Percentiles rank a stretch among this genome's conserved stretches.
These are phyloP conservation scores for Tarenaya hassleriana DNA, from an alignment of 345 rosid genomes.

Conservation along the genomic window DNA sequence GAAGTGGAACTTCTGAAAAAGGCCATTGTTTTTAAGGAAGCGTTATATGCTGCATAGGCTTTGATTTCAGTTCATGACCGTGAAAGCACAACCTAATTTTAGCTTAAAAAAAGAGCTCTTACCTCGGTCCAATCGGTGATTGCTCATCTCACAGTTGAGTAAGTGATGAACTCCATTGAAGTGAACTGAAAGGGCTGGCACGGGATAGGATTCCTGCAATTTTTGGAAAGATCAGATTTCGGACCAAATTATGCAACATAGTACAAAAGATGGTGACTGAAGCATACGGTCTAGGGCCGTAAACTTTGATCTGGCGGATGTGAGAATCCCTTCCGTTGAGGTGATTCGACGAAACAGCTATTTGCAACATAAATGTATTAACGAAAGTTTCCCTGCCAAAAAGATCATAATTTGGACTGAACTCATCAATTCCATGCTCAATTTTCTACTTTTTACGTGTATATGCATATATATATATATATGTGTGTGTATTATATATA, in stretches of 20 bases:
- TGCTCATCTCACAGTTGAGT: slow-evolving; percentile 61
- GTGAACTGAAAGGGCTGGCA: slow-evolving; percentile 84
- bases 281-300: slow-evolving; percentile 71
- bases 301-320: slow-evolving; percentile 87
- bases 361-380: slow-evolving; percentile 84
- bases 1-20: too few relatives aligned
- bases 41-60: too few relatives aligned
- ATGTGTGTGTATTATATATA: too few relatives aligned
- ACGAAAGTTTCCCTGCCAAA: slow-evolving; percentile 62
- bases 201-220: slow-evolving; percentile 74
- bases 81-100: too few relatives aligned
- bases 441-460: too few relatives aligned
- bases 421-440: not conserved
- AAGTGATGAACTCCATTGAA: slow-evolving; percentile 64
- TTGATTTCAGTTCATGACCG: too few relatives aligned
- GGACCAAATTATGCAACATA: not conserved
- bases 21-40: slow-evolving; percentile 1
- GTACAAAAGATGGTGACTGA: slow-evolving; percentile 33
- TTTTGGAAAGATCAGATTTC: slow-evolving; percentile 2
- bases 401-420: not conserved
- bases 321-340: slow-evolving; percentile 90
- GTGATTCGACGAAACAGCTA: slow-evolving; percentile 75
- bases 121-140: too few relatives aligned
- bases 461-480: too few relatives aligned
- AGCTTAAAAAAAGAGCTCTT: too few relatives aligned